These are phyloP conservation scores for Verticillium dahliae DNA, from an alignment of 2,329 filamentous ascomycete species.

Conservation along the genomic window DNA sequence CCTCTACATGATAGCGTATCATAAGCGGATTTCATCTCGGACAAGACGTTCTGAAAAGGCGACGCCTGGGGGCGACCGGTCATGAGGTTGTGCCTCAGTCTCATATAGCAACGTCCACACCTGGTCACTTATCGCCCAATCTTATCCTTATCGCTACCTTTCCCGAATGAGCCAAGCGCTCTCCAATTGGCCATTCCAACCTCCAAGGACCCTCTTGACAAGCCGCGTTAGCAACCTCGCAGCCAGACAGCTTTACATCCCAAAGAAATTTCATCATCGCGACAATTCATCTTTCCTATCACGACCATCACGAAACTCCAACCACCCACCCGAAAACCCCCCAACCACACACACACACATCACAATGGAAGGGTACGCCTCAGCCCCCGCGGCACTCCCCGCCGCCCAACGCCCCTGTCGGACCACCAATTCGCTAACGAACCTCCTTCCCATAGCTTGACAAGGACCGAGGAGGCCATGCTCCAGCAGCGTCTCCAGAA, in stretches of 20 bases:
- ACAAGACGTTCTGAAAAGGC: no score
- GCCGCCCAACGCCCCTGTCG: background rate
- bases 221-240: background rate
- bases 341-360: background rate
- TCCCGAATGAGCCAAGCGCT: background rate
- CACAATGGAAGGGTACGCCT: conserved; percentile 15
- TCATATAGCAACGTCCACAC: no score
- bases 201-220: background rate
- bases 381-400: background rate
- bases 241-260: background rate
- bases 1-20: no score
- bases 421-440: conserved; percentile 3
- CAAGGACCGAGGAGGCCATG: conserved; percentile 77
- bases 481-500: conserved; percentile 92
- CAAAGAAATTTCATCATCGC: conserved; percentile 14
- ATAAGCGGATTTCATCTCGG: no score
- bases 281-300: conserved; percentile 2
- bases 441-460: conserved; percentile 44
- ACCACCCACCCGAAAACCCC: background rate
- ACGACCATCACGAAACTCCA: background rate
- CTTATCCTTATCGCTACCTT: background rate
- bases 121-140: background rate
- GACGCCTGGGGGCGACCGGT: no score
- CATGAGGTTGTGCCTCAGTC: no score
- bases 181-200: background rate